Evolutionary conservation across 139 green algal genomes (phyloP), one percentile per base, ranked within the genome.

Genomic region (Coelastrella sp.): DNA sequence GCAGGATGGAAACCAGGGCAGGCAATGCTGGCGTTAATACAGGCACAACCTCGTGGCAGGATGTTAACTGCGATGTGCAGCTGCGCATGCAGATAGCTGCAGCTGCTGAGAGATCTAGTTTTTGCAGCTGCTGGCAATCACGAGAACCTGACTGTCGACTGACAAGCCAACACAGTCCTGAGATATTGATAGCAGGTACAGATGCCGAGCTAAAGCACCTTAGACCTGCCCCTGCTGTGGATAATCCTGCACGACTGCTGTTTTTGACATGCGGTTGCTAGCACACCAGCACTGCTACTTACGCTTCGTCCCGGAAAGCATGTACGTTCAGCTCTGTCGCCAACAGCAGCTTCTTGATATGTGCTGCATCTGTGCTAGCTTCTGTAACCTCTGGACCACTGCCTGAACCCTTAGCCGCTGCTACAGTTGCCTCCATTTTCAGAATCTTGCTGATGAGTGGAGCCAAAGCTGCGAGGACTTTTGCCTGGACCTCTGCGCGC

Each of bases 251-350:
- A 11, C 16, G 16, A 20, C 64, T 71, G 64, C 64, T 20, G 64
- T 14, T 20, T 14, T 71, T 71, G 64, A 14, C 64, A 11, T 71
- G 64, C 4, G 13, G 3, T 20, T 20, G 14, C 3, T 58, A 80
- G 74, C 13, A 20, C 11, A 65, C 54, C 14, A 7, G 7, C 13
- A n/a, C 77, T 32, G 16, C 14, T n/a, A 83, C 77, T 83, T 61
- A 83, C 54, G 77, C 47, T 59, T 59, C 77, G 19, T 65, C n/a
- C 14, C 77, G n/a, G 54, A 61, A 83, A 8, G 47, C 77, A 32
- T 88, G 83, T 16, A 79, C 83, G 20, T 88, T 88, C 32, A 88
- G 83, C 65, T 88, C 83, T 57, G 66, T 54, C 4, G 83, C 65
- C 65, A 88, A 65, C 83, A 88, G 65, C 23, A 88, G 32, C 6